Base-by-base conservation (phyloP, 257 asterid species). In the Solanum bukasovii region DNA sequence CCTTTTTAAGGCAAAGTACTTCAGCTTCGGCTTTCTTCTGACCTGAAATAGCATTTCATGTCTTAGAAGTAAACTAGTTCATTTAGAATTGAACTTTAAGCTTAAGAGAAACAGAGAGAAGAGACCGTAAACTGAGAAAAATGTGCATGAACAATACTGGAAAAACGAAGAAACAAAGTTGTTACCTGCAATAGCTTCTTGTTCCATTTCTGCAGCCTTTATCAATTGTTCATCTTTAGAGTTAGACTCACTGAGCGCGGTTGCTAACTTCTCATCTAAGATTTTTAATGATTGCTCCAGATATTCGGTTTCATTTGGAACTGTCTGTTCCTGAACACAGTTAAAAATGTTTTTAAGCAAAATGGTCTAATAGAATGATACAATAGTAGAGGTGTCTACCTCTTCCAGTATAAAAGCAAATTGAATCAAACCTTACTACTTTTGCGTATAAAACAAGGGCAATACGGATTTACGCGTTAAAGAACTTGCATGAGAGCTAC, bases 21-120 rank as follows among this genome's bases (percentile, higher is more conserved):
- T 96, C 96, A 77, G 91, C 93, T 86, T 95, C 96, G 0, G 94
- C 96, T 89, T 92, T 91, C 72, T 91, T 86, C 92, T 93, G 91
- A 44, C 92, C 99, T 96, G 92, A 40, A 88, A 4, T 75, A 37
- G 61, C 33, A 44, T 71, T 9, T 83, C 49, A 49, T 44, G 1
- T 42, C 33, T 40, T 11, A 37, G 52, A 79, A 9, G 85, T 38
- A 29, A 1, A 18, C 68, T 81, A 79, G 67, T 27, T 44, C 40
- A 44, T 79, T 27, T 44, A 81, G 61, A 5, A 81, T 14, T 13
- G 2, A 21, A 16, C 44, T 4, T 38, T 5, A n/a, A 65, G 72
- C 72, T 23, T 34, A 67, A 13, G 74, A 34, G 10, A 61, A 59
- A 16, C 3, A 9, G n/a, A 34, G 27, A 63, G 14, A 79, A 18